A percentile compares a stretch with the other conserved stretches of the same genome.
Evolutionary conservation across 306 rosid genomes (phyloP).

Genomic region (Oemleria cerasiformis): DNA sequence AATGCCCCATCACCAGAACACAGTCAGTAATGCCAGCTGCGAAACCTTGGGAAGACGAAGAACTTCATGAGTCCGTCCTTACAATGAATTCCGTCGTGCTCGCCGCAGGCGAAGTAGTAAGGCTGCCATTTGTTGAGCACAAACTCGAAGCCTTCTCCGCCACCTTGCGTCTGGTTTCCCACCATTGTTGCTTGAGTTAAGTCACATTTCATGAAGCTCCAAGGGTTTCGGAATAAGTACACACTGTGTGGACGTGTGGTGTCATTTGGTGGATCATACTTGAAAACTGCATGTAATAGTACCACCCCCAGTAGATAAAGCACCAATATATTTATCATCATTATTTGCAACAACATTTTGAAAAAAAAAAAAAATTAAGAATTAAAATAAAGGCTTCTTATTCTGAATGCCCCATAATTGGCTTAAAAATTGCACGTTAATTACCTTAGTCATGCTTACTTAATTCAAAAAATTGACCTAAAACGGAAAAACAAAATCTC

Average conservation of each 20-base stretch:
- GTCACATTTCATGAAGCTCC: conserved; percentile 56
- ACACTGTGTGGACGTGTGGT: conserved; percentile 52
- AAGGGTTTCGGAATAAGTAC: conserved; percentile 38
- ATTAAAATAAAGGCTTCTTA: too few relatives aligned
- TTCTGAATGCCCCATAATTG: too few relatives aligned
- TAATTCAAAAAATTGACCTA: too few relatives aligned
- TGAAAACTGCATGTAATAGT: conserved; percentile 52
- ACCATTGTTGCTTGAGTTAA: conserved; percentile 37
- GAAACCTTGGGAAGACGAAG: conserved; percentile 43
- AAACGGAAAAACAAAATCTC: too few relatives aligned
- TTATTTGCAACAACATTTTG: too few relatives aligned
- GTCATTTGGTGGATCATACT: conserved; percentile 55
- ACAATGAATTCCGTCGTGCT: conserved; percentile 58
- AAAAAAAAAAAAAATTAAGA: too few relatives aligned
- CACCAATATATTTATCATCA: too few relatives aligned
- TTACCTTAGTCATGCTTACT: too few relatives aligned
- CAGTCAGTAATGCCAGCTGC: conserved; percentile 30
- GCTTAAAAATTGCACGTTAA: too few relatives aligned
- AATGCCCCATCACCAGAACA: too few relatives aligned
- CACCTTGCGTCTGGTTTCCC: conserved; percentile 47
- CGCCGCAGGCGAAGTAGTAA: conserved; percentile 61
- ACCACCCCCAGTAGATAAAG: too few relatives aligned
- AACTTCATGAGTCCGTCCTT: conserved; percentile 64
- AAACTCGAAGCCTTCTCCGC: conserved; percentile 49
- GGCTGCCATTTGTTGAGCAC: conserved; percentile 50